Base-by-base conservation (phyloP, 2,329 filamentous ascomycete genomes). In the Lasiodiplodia sp. region DNA sequence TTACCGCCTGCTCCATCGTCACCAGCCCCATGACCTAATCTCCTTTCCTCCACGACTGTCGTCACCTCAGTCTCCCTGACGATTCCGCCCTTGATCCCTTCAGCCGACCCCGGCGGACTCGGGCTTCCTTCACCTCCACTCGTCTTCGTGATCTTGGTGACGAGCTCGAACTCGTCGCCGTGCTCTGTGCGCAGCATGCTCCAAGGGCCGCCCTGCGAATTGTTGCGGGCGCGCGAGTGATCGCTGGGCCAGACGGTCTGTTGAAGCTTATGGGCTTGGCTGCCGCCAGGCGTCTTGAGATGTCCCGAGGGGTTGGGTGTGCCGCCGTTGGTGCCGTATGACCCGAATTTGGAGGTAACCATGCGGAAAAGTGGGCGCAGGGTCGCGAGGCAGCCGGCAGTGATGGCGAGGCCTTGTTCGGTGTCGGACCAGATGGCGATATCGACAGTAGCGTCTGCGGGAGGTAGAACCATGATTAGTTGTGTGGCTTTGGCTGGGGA, bases 361-460 rank as follows among this genome's bases (percentile, higher is more conserved):
- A 69, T 57, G 37, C 76, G 76, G 70, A 75, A 78, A 16, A 79
- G 75, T 0, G 78, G 78, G 1, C 78, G 77, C 8, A 79, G 76
- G 38, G 78, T 79, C 28, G 78, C 78, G 34, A 78, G 75, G 68
- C 73, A 76, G 31, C 76, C 77, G 16, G 78, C 77, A 4, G 77
- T 78, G 51, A 79, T 78, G 63, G 75, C 78, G 8, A 79, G 75
- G 37, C 76, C 78, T 28, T 73, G 77, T 65, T 79, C 78, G 12
- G 73, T 75, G 68, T 78, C 76, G 64, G 74, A 76, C 78, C 78
- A 79, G 56, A 79, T 78, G 12, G 78, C 78, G 37, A 79, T 78
- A 56, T 79, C 77, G 49, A 78, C 69, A 12, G 78, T 79, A 10
- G 66, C 56, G 10, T 23, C 66, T 68, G 47, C 25, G 21, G 11